These are phyloP conservation scores for Populus ilicifolia DNA, from an alignment of 345 rosid genomes.

Conservation along the genomic window DNA sequence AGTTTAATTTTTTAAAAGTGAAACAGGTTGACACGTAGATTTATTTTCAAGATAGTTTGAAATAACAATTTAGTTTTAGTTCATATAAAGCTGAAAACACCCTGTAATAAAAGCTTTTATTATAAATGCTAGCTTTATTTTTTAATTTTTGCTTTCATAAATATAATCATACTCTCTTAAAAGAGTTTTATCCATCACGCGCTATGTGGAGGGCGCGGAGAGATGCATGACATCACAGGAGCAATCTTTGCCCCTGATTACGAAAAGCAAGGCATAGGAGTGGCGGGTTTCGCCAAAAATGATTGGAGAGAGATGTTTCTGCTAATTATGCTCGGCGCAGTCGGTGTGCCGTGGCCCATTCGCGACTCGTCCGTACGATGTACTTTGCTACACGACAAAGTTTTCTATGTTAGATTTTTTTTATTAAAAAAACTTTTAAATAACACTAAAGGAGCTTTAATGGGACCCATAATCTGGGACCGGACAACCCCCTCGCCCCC, in stretches of 20 bases:
- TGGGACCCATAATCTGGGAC: not conserved
- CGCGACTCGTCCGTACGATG: constrained; percentile 17
- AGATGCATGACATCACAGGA: not conserved
- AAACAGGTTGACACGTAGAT: too few relatives aligned
- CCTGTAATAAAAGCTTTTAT: too few relatives aligned
- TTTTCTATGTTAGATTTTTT: not conserved
- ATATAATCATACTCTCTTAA: too few relatives aligned
- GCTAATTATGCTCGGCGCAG: not conserved
- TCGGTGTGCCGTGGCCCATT: constrained; percentile 6
- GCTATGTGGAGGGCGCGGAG: not conserved
- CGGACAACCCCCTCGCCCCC: not conserved
- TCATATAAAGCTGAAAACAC: too few relatives aligned
- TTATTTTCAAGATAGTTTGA: too few relatives aligned
- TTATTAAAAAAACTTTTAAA: too few relatives aligned
- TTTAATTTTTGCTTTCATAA: too few relatives aligned
- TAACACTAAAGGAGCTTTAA: not conserved
- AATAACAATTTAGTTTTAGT: too few relatives aligned
- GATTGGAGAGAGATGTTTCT: not conserved
- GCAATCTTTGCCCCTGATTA: not conserved
- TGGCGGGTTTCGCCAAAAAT: not conserved
- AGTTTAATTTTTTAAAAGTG: too few relatives aligned
- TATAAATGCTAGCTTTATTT: too few relatives aligned
- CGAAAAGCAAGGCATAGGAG: not conserved
- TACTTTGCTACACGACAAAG: not conserved
- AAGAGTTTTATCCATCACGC: not conserved